A percentile compares a stretch with the other conserved stretches of the same genome.
These are phyloP conservation scores for Fusarium verticillioides DNA, from an alignment of 2,329 filamentous ascomycete genomes.

Conservation along the genomic window DNA sequence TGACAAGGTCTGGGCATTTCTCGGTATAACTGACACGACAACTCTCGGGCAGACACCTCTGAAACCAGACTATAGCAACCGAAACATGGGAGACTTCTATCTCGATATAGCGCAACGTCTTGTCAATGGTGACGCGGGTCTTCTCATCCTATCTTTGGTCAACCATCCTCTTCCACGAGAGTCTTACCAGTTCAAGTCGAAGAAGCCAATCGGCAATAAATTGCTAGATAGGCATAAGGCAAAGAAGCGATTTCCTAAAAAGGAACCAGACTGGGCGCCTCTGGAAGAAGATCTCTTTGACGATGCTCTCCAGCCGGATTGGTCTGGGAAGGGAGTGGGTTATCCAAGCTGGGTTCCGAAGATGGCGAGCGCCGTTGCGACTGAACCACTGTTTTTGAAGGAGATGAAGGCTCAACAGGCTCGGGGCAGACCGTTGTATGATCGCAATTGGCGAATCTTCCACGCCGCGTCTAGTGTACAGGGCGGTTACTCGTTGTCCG, in stretches of 20 bases:
- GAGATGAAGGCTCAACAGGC: slow-evolving; percentile 20
- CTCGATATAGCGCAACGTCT: slow-evolving; percentile 11
- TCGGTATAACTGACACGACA: not conserved
- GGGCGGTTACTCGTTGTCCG: not conserved
- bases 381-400: slow-evolving; percentile 5
- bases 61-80: not conserved
- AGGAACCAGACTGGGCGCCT: not conserved
- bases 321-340: not conserved
- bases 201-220: slow-evolving; percentile 5
- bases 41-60: not conserved
- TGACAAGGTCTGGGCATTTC: slow-evolving; percentile 22
- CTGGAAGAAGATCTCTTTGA: slow-evolving; percentile 16
- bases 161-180: slow-evolving; percentile 4
- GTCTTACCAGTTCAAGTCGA: slow-evolving; percentile 11
- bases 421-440: not conserved
- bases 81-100: slow-evolving; percentile 21
- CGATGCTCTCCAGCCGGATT: not conserved
- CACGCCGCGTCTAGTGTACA: not conserved
- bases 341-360: slow-evolving; percentile 19
- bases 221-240: not conserved
- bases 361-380: slow-evolving; percentile 14
- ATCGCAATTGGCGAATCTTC: not conserved
- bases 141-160: slow-evolving; percentile 1
- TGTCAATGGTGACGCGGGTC: not conserved
- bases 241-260: not conserved